phyloP scores from a whole-genome alignment of 2,329 filamentous ascomycete genomes.

The Colletotrichum lini region DNA sequence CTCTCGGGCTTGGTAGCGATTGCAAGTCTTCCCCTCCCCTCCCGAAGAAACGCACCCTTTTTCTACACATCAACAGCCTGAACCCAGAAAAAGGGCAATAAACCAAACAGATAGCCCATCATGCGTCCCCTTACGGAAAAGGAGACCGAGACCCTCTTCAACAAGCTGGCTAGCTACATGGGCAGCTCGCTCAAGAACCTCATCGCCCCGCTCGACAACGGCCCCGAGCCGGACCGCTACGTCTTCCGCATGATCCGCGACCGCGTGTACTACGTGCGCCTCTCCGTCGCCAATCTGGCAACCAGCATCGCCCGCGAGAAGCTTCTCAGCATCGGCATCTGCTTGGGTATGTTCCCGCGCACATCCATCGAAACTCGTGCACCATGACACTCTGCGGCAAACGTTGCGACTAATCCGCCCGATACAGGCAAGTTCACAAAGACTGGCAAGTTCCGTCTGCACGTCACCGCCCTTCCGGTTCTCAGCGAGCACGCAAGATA shows the following conservation, averaged over 20 bases:
- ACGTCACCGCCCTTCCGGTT: conserved; percentile 90
- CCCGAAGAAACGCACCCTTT: neutral
- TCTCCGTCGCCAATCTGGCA: conserved; percentile 91
- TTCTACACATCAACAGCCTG: neutral
- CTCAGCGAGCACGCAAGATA: conserved; percentile 93
- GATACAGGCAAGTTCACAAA: conserved; percentile 90
- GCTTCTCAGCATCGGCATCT: conserved; percentile 90
- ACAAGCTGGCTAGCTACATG: conserved; percentile 95
- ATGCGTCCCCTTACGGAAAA: conserved; percentile 88
- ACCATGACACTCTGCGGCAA: neutral
- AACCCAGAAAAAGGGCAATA: neutral
- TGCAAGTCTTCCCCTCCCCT: conserved; percentile 6
- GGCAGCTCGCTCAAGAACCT: conserved; percentile 89
- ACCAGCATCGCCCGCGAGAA: conserved; percentile 86
- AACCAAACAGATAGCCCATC: conserved; percentile 46
- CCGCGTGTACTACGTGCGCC: conserved; percentile 92
- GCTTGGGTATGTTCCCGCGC: conserved; percentile 68
- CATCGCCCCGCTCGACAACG: conserved; percentile 80
- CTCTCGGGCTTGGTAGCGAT: conserved; percentile 16
- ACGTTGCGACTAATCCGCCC: conserved; percentile 2
- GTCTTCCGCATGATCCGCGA: conserved; percentile 81
- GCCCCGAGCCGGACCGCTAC: conserved; percentile 79
- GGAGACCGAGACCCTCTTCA: conserved; percentile 87
- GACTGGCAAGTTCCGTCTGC: conserved; percentile 93
- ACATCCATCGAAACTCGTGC: neutral